A percentile compares a stretch with the other conserved stretches of the same genome.
These are phyloP conservation scores for Allomyces macrogynus DNA, from an alignment of 192 early-diverging fungal species.

Conservation along the genomic window DNA sequence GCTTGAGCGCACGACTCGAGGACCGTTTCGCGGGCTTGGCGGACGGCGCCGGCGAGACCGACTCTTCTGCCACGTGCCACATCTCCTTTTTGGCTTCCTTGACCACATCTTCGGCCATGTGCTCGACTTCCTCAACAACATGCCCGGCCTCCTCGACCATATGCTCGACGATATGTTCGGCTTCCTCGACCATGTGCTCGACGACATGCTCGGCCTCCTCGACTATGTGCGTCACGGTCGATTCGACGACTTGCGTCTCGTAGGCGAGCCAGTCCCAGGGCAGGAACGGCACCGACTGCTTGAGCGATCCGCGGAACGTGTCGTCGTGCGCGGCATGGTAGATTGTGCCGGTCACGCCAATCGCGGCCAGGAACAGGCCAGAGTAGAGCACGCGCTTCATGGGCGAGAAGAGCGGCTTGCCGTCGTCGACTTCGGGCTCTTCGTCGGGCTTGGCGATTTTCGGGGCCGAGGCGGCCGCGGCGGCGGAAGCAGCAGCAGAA, in stretches of 20 bases:
- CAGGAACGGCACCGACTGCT: conserved; percentile 7
- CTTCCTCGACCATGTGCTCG: too few species aligned
- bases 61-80: conserved; percentile 5
- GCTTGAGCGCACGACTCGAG: background rate
- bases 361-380: conserved; percentile 1
- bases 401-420: background rate
- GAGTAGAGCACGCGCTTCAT: conserved; percentile 5
- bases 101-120: too few species aligned
- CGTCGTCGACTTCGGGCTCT: background rate
- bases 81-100: conserved; percentile 6
- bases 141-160: conserved; percentile 10
- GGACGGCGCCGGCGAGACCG: conserved; percentile 6
- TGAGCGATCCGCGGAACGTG: conserved; percentile 5
- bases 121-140: conserved; percentile 1
- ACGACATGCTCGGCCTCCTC: conserved; percentile 2
- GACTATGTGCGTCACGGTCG: conserved; percentile 4
- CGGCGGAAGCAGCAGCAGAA: too few species aligned
- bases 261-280: background rate
- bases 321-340: background rate
- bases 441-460: too few species aligned
- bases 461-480: too few species aligned
- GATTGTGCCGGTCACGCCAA: conserved; percentile 3
- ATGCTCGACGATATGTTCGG: background rate
- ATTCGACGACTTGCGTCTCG: conserved; percentile 1
- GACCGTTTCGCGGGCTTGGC: conserved; percentile 6